Conservation (phyloP, 768 basidiomycete species). For the Fibroporia radiculosa region DNA sequence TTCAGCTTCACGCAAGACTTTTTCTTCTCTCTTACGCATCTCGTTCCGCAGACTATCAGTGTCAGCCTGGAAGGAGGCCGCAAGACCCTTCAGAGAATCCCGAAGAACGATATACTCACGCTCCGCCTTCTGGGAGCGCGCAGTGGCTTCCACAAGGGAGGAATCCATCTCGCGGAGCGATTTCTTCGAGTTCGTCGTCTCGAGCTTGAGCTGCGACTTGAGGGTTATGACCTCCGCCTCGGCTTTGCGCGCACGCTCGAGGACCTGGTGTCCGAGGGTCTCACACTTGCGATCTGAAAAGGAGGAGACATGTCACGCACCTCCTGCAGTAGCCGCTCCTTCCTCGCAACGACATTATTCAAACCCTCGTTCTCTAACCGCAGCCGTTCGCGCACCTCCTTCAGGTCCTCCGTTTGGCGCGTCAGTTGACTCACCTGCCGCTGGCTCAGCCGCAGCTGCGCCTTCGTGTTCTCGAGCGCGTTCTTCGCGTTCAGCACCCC, state of each 20-base stretch:
- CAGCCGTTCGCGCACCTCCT: slow-evolving; percentile 77
- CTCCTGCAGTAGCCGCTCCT: slow-evolving; percentile 83
- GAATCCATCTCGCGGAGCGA: slow-evolving; percentile 75
- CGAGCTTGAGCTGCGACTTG: slow-evolving; percentile 66
- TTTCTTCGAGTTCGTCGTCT: slow-evolving; percentile 67
- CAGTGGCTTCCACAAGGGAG: slow-evolving; percentile 63
- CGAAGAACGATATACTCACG: slow-evolving; percentile 76
- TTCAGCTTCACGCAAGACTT: slow-evolving; percentile 60
- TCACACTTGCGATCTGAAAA: background rate
- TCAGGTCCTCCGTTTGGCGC: slow-evolving; percentile 80
- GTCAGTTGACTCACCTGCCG: slow-evolving; percentile 79
- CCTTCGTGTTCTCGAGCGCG: slow-evolving; percentile 81
- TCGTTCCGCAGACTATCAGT: slow-evolving; percentile 65
- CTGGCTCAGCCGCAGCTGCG: slow-evolving; percentile 74
- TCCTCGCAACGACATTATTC: slow-evolving; percentile 82
- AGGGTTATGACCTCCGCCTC: slow-evolving; percentile 66
- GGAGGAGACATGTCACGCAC: slow-evolving; percentile 27
- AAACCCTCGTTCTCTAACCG: slow-evolving; percentile 81
- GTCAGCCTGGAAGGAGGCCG: slow-evolving; percentile 68
- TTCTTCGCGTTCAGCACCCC: slow-evolving; percentile 74
- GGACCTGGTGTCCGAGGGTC: slow-evolving; percentile 25
- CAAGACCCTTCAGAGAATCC: slow-evolving; percentile 67
- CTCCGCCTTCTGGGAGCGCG: slow-evolving; percentile 73
- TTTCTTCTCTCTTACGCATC: slow-evolving; percentile 68
- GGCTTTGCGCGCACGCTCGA: slow-evolving; percentile 81